Base-by-base conservation (phyloP, 441 rosid genomes). In the Hypseocharis bilobata region DNA sequence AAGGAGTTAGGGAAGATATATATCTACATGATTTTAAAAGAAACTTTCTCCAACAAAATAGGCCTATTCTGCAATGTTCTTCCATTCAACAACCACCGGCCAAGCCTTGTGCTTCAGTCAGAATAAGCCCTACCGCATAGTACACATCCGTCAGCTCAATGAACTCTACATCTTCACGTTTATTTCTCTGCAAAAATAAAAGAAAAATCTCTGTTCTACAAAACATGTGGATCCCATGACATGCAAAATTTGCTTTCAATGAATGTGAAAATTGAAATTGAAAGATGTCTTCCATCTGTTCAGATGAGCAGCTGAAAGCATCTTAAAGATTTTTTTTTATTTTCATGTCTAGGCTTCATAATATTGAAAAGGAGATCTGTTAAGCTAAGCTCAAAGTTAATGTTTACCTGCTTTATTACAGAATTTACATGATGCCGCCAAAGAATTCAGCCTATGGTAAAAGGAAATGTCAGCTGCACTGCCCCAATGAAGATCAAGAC, bases 121-220 rank as follows among this genome's bases (percentile, higher is more conserved):
- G 32, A 55, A 73, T 26, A 32, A 7, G 47, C 47, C 47, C 47
- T 40, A 40, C 47, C 47, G 26, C 49, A 32, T 60, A 56, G 6
- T 69, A 62, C 73, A 65, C 57, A 55, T 40, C 51, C 70, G 57
- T 19, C 56, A 67, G 70, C 74, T 71, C 75, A 63, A 76, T n/a
- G 16, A 32, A 64, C 70, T 68, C 70, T 70, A 76, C 78, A 76
- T 47, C 64, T 71, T 66, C 72, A 40, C 71, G 59, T 66, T 80
- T 76, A 63, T 78, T 76, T 59, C 72, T 64, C 70, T 67, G 70
- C 51, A 74, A 56, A 74, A n/a, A n/a, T n/a, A n/a, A n/a, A n/a
- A n/a, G n/a, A n/a, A n/a, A n/a, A 72, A 57, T 13, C 49, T 45
- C 71, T 58, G 45, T 67, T 70, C 66, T 75, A 69, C 66, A 76